phyloP scores from a whole-genome alignment of 495 filamentous ascomycete species.

The Cudoniella acicularis region DNA sequence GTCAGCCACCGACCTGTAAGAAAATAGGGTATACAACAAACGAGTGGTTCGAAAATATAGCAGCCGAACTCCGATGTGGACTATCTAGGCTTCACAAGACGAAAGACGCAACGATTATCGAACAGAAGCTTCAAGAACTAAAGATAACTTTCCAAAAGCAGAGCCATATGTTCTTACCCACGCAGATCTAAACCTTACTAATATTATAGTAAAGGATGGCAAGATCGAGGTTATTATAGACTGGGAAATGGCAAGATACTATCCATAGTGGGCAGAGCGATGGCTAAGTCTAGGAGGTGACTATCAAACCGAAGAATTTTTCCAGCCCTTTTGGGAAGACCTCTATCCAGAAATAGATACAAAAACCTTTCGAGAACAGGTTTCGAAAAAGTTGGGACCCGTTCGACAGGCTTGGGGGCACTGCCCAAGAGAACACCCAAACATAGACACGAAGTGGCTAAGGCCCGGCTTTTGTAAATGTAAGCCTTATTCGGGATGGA shows the following conservation, averaged over 20 bases:
- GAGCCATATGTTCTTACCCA: constrained; percentile 32
- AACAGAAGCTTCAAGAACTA: constrained; percentile 4
- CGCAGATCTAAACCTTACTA: constrained; percentile 30
- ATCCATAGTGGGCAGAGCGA: constrained; percentile 8
- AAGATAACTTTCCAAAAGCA: constrained; percentile 8
- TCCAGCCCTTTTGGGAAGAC: neutral
- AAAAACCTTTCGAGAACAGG: neutral
- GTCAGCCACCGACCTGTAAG: constrained; percentile 1
- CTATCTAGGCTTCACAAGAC: neutral
- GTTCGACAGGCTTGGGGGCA: neutral
- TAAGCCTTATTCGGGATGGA: neutral
- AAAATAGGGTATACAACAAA: constrained; percentile 1
- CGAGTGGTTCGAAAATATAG: constrained; percentile 12
- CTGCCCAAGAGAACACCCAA: neutral
- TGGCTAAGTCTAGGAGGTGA: neutral
- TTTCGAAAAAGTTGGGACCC: neutral
- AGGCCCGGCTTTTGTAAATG: constrained; percentile 2
- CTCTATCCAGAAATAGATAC: neutral
- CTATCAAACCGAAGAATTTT: neutral
- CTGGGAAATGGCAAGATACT: constrained; percentile 10
- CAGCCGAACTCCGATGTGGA: constrained; percentile 1
- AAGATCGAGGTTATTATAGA: constrained; percentile 33
- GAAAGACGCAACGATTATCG: neutral
- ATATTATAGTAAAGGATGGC: constrained; percentile 28
- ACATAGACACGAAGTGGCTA: neutral